phyloP scores from a whole-genome alignment of 257 asterid genomes.

The Salvia rosmarinus region DNA sequence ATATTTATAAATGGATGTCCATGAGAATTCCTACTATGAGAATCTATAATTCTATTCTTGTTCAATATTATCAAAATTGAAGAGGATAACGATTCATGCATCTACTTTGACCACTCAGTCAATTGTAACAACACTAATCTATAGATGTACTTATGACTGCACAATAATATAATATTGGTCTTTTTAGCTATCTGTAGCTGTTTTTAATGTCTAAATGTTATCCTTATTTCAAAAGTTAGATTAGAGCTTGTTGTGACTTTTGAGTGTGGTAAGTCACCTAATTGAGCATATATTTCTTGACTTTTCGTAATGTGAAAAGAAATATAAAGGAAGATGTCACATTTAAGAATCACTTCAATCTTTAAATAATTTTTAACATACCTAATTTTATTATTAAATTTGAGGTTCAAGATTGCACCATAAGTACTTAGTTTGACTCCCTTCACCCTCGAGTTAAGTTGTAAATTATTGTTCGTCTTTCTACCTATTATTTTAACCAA shows the following conservation, averaged over 20 bases:
- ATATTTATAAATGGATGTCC: too few relatives aligned
- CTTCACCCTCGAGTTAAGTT: background rate
- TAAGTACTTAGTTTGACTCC: slow-evolving; percentile 10
- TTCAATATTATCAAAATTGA: too few relatives aligned
- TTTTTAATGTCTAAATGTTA: background rate
- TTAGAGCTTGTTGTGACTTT: background rate
- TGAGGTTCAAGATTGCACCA: background rate
- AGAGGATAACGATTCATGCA: too few relatives aligned
- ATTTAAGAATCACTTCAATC: background rate
- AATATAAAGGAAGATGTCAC: background rate
- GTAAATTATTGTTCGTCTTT: background rate
- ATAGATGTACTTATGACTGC: background rate
- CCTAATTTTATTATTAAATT: background rate
- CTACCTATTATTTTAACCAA: background rate
- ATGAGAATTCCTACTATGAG: too few relatives aligned
- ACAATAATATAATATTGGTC: background rate
- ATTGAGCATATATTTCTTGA: background rate
- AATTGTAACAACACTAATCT: background rate
- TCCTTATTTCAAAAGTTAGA: slow-evolving; percentile 5
- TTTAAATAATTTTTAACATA: background rate
- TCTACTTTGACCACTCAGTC: background rate
- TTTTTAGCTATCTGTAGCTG: background rate
- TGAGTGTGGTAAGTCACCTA: slow-evolving; percentile 23
- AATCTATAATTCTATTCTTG: too few relatives aligned
- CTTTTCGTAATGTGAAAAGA: background rate